Base-by-base conservation (phyloP, 2,329 filamentous ascomycete genomes). In the Arthroderma sp. region DNA sequence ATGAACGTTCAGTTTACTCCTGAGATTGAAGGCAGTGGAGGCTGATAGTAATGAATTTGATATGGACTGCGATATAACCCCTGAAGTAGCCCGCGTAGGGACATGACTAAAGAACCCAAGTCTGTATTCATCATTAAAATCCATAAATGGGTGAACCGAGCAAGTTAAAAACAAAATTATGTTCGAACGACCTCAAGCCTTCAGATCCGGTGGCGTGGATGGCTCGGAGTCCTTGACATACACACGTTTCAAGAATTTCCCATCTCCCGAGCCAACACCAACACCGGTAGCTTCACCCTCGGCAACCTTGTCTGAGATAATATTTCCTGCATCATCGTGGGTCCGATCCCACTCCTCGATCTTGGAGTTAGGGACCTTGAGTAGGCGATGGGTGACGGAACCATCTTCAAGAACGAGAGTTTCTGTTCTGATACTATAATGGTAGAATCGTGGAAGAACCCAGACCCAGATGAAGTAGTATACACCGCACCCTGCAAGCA, bases 371-470 rank as follows among this genome's bases (percentile, higher is more conserved):
- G 74, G 73, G 1, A 82, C 66, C 49, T 72, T 75, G 8, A 78
- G 64, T 4, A 82, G 52, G n/a, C 57, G 55, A 53, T 77, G 70
- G 0, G 65, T 67, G 40, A 64, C 58, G 1, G 67, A 69, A 3
- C 67, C 67, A 39, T 70, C 67, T 5, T 73, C 73, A 7, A 78
- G 58, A 0, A 66, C 57, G 1, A 78, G 45, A 1, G 78, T 57
- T 29, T 78, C 72, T 9, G 78, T 71, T 1, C 77, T 68, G 36
- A 80, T 69, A 5, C 61, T 53, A 50, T 81, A 82, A 0, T 66
- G 61, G n/a, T 66, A 63, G 50, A 65, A 67, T 7, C 29, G 7
- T 8, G 27, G 39, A 9, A 38, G 29, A 10, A 36, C 6, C 6
- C 31, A 22, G 29, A 42, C n/a, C 38, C 47, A 27, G 45, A 48